These are phyloP conservation scores for Skeletonema marinoi DNA, from an alignment of 108 stramenopile species.

Conservation along the genomic window DNA sequence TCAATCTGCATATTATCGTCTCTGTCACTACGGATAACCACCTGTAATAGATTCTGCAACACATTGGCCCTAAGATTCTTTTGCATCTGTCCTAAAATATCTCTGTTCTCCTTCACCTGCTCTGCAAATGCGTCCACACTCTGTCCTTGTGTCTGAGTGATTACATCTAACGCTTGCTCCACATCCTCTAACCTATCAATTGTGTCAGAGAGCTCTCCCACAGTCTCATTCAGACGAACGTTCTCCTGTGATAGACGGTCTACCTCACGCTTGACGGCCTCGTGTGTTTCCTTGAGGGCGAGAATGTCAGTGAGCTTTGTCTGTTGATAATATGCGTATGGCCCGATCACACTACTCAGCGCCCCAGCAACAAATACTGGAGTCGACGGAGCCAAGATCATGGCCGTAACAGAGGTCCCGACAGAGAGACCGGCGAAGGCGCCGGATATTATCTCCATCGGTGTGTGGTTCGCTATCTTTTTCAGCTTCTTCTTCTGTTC, in stretches of 20 bases:
- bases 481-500: constrained; percentile 38
- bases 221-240: constrained; percentile 47
- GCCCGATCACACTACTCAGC: constrained; percentile 61
- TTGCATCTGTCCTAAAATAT: constrained; percentile 63
- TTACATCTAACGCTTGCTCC: constrained; percentile 66
- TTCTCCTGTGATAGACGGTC: constrained; percentile 62
- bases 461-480: constrained; percentile 56
- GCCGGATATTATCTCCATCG: constrained; percentile 55
- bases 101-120: constrained; percentile 67
- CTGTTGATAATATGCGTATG: constrained; percentile 76
- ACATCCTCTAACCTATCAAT: constrained; percentile 70
- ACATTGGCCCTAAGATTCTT: constrained; percentile 61
- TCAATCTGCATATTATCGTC: constrained; percentile 66
- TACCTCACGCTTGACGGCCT: constrained; percentile 58
- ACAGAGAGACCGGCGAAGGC: constrained; percentile 57
- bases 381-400: constrained; percentile 49
- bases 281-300: constrained; percentile 67
- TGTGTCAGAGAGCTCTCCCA: constrained; percentile 61
- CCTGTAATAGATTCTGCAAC: constrained; percentile 72
- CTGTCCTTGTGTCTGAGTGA: constrained; percentile 67
- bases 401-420: constrained; percentile 55
- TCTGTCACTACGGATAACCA: constrained; percentile 59
- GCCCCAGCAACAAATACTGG: constrained; percentile 63
- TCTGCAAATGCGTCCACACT: constrained; percentile 60
- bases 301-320: constrained; percentile 71